phyloP scores from a whole-genome alignment of 495 filamentous ascomycete species.

The Daldinia concentrica region DNA sequence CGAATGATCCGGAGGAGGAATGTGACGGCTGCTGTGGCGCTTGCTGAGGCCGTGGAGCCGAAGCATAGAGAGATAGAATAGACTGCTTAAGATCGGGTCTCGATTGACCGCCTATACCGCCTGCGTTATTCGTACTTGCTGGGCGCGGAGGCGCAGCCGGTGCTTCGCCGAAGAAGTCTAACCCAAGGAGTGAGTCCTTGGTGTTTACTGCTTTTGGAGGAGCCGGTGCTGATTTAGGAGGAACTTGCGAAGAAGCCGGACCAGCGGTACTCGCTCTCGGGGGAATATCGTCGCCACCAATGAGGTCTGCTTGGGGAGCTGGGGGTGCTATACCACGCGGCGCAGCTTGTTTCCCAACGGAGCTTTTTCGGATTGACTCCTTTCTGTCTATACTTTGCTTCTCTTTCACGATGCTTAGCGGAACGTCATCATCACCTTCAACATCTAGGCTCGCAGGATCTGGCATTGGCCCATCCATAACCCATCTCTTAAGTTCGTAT shows the following conservation, averaged over 20 bases:
- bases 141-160: slow-evolving; percentile 74
- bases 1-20: slow-evolving; percentile 51
- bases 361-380: slow-evolving; percentile 55
- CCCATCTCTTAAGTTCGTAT: slow-evolving; percentile 97
- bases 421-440: slow-evolving; percentile 85
- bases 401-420: slow-evolving; percentile 65
- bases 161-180: slow-evolving; percentile 88
- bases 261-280: slow-evolving; percentile 64
- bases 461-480: slow-evolving; percentile 95
- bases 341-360: slow-evolving; percentile 48
- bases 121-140: slow-evolving; percentile 72
- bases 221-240: slow-evolving; percentile 69
- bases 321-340: slow-evolving; percentile 45
- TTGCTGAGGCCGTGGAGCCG: slow-evolving; percentile 74
- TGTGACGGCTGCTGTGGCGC: slow-evolving; percentile 65
- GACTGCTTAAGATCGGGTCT: slow-evolving; percentile 96
- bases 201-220: slow-evolving; percentile 62
- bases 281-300: slow-evolving; percentile 58
- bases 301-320: slow-evolving; percentile 59
- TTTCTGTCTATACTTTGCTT: slow-evolving; percentile 63
- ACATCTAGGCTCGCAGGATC: slow-evolving; percentile 86
- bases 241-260: slow-evolving; percentile 72
- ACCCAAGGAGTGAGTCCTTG: slow-evolving; percentile 88
- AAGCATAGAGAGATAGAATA: slow-evolving; percentile 93
- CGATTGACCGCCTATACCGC: slow-evolving; percentile 69